Evolutionary conservation across 1,139 yeast species (phyloP), one percentile per base, ranked within the genome.

Genomic region (Scheffersomyces segobiensis): DNA sequence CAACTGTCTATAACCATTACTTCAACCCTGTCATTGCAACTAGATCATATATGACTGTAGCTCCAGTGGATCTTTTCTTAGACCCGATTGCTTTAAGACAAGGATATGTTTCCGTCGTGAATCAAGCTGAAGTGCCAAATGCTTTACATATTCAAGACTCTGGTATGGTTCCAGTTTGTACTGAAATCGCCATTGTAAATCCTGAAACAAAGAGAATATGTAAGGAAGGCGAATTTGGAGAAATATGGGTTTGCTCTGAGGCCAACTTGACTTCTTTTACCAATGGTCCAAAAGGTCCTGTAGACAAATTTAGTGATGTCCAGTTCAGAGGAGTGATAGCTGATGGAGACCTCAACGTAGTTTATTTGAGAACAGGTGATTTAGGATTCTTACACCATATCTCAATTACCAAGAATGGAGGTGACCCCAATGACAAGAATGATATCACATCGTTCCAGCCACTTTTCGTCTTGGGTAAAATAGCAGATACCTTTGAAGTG

Each of bases 151-250:
- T 96, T 18, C 97, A 93, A 67, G 99, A 96, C 69, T 91, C 97
- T 0, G 99, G 99, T 8, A 90, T 93, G 84, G 98, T 93, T 0
- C 97, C 98, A 0, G 95, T 93, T 18, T 91, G 97, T 69, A 91
- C 98, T 0, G 97, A 93, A 69, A 86, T 96, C 51, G 96, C 97
- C 0, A 91, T 95, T 61, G 98, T 95, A 5, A 96, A 96, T 65
- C 99, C 99, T 0, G 98, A 93, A 70, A 95, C 98, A 0, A 75
- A 85, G 54, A 76, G 78, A 56, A 76, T 93, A 19, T 95, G 99
- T 71, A 86, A 84, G 60, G 89, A 88, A 59, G 98, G 98, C n/a
- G 99, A 96, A 71, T 88, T 87, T 71, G 99, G 99, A 49, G 99
- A 95, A 74, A 93, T 95, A 53, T 95, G 99, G 99, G 96, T 95